These are phyloP conservation scores for Hortaea sp. DNA, from an alignment of 2,329 filamentous ascomycete species.

Conservation along the genomic window DNA sequence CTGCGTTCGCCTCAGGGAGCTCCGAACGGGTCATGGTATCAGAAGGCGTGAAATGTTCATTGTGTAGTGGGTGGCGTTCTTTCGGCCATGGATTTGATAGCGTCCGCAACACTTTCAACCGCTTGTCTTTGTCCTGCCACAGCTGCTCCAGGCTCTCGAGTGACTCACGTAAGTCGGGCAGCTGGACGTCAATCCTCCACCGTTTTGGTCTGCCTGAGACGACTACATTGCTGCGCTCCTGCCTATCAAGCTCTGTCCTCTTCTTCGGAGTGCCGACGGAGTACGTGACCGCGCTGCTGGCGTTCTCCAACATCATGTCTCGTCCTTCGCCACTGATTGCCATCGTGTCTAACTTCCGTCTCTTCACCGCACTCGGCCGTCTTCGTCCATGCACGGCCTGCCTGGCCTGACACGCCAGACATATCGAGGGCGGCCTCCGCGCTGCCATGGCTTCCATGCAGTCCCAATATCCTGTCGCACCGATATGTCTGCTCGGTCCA, in stretches of 20 bases:
- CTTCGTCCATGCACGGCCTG: conserved; percentile 9
- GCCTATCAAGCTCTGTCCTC: neutral
- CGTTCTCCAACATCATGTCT: conserved; percentile 4
- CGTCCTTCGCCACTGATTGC: conserved; percentile 4
- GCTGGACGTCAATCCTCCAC: neutral
- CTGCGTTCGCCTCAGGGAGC: conserved; percentile 11
- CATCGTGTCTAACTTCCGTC: conserved; percentile 6
- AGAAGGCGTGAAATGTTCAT: neutral
- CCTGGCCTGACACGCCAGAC: conserved; percentile 14
- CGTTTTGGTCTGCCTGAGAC: neutral
- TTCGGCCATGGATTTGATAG: conserved; percentile 19
- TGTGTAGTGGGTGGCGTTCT: conserved; percentile 1
- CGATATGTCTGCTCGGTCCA: no score
- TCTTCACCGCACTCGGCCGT: conserved; percentile 7
- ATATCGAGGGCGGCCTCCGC: conserved; percentile 11
- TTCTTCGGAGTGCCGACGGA: neutral
- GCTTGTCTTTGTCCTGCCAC: conserved; percentile 11
- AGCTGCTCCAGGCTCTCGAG: conserved; percentile 13
- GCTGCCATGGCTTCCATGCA: conserved; percentile 7
- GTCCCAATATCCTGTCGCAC: no score
- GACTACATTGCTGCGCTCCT: neutral
- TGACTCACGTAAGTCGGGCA: neutral
- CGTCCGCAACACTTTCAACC: conserved; percentile 11
- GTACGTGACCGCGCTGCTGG: no score
- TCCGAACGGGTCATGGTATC: neutral